A percentile compares a stretch with the other conserved stretches of the same genome.
These are phyloP conservation scores for Incumbomyces lentus DNA, from an alignment of 2,329 filamentous ascomycete species.

Conservation along the genomic window DNA sequence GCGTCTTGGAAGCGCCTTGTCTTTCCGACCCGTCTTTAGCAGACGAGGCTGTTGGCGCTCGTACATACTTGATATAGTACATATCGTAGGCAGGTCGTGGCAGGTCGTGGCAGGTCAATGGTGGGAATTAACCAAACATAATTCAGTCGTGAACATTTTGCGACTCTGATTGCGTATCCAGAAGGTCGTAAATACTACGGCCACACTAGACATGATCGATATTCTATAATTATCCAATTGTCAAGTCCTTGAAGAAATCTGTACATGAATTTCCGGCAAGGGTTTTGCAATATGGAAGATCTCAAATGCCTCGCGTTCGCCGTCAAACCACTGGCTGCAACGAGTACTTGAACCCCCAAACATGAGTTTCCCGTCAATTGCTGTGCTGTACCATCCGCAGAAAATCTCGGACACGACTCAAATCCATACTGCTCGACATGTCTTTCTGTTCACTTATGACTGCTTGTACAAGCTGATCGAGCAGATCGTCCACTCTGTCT, in stretches of 20 bases:
- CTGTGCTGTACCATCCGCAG: slow-evolving; percentile 58
- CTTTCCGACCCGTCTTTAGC: no score
- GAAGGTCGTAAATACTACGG: no score
- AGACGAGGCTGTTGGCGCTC: no score
- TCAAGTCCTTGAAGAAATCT: neutral
- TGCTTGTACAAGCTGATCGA: slow-evolving; percentile 71
- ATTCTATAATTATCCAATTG: neutral
- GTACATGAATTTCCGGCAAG: neutral
- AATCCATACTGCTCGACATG: slow-evolving; percentile 57
- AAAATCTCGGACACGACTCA: slow-evolving; percentile 67
- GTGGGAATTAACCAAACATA: no score
- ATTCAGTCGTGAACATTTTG: no score
- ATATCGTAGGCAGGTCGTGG: no score
- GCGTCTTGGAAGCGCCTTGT: neutral
- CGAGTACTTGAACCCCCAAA: neutral
- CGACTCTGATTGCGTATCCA: no score
- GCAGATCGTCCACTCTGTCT: slow-evolving; percentile 64
- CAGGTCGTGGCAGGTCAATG: no score
- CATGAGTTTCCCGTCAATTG: neutral
- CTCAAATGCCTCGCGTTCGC: no score
- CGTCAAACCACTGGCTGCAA: neutral
- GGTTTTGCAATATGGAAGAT: no score
- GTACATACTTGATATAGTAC: no score
- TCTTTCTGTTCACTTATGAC: slow-evolving; percentile 50
- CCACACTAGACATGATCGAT: neutral